A percentile compares a stretch with the other conserved stretches of the same genome.
These are phyloP conservation scores for Neonectria hederae DNA, from an alignment of 2,329 filamentous ascomycete species.

Conservation along the genomic window DNA sequence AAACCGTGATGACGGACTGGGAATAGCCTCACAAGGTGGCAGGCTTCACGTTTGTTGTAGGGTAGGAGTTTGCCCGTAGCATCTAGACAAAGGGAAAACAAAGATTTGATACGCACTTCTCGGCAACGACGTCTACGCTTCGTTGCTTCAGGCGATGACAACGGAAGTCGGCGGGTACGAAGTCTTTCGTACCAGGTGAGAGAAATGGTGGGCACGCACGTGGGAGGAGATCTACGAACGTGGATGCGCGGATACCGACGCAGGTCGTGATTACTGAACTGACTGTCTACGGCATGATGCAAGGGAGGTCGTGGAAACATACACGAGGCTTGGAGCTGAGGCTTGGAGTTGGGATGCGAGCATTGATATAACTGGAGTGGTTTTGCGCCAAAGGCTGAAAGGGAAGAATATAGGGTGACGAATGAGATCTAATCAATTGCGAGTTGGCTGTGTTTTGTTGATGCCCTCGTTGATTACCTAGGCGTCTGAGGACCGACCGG, in stretches of 20 bases:
- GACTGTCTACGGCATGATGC: conserved; percentile 1
- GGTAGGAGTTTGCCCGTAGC: not conserved
- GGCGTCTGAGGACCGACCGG: not conserved
- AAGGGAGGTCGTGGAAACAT: not conserved
- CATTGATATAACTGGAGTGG: too few relatives aligned
- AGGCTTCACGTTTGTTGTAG: not conserved
- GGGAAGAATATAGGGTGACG: not conserved
- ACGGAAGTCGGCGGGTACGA: too few relatives aligned
- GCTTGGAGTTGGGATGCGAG: not conserved
- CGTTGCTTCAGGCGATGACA: not conserved
- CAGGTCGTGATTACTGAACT: not conserved
- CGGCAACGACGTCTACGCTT: not conserved
- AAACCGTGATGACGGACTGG: not conserved
- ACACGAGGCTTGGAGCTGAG: not conserved
- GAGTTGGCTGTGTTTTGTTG: not conserved
- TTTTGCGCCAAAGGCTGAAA: not conserved
- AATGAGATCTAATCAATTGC: not conserved
- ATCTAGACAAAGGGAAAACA: not conserved
- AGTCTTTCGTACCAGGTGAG: not conserved
- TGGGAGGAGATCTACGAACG: not conserved
- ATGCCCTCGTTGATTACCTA: not conserved
- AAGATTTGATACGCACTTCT: not conserved
- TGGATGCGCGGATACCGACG: not conserved
- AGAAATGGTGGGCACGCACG: not conserved
- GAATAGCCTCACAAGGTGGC: conserved; percentile 8